Percentiles rank a stretch among this genome's conserved stretches.
phyloP scores from a whole-genome alignment of 73 alveolate genomes.

The Paramecium octaurelia region DNA sequence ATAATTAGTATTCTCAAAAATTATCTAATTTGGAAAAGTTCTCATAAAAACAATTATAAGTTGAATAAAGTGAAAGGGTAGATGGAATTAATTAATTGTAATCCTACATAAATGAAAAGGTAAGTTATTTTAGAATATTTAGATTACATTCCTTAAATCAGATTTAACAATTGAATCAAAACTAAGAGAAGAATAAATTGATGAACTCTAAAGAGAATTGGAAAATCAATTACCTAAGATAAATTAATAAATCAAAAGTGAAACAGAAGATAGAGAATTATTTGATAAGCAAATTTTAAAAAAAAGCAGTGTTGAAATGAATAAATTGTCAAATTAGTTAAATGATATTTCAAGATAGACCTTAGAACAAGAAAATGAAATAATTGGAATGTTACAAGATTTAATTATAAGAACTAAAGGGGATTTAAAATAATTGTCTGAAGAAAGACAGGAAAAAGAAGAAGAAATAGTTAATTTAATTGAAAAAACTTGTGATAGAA shows the following conservation, averaged over 20 bases:
- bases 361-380: background rate
- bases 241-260: background rate
- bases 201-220: background rate
- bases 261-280: background rate
- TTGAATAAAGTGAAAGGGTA: background rate
- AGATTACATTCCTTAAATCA: background rate
- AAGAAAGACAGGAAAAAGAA: background rate
- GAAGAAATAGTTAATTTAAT: background rate
- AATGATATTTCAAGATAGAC: background rate
- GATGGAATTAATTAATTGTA: background rate
- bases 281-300: background rate
- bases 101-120: slow-evolving; percentile 34
- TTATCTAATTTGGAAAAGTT: background rate
- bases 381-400: background rate
- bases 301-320: background rate
- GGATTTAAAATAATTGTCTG: background rate
- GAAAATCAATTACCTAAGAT: slow-evolving; percentile 11
- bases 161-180: background rate
- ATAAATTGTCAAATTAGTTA: background rate
- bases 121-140: background rate
- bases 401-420: slow-evolving; percentile 19
- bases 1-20: background rate
- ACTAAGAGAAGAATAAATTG: slow-evolving; percentile 1
- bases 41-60: background rate
- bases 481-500: slow-evolving; percentile 22